Evolutionary conservation across 2,329 filamentous ascomycete species (phyloP).

Genomic region (Ophiostoma himal-ulmi): DNA sequence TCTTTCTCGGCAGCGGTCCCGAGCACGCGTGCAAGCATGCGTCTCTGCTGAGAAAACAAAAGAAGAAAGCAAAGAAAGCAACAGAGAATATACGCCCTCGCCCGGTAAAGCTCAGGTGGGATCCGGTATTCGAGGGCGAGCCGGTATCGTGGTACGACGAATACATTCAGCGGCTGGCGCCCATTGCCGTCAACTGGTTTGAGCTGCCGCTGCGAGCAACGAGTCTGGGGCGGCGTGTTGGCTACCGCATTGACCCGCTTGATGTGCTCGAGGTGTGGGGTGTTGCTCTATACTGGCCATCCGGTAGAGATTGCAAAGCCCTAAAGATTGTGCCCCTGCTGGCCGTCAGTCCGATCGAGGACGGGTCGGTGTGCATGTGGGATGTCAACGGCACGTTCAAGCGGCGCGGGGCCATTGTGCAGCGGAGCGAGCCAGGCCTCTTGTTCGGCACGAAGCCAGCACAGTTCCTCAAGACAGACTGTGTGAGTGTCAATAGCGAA

Average conservation of each 20-base stretch:
- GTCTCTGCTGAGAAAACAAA: conserved; percentile 33
- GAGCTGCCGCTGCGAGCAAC: conserved; percentile 50
- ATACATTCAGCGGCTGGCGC: conserved; percentile 75
- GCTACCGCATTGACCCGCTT: conserved; percentile 26
- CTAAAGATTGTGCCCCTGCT: conserved; percentile 33
- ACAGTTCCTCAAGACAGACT: conserved; percentile 52
- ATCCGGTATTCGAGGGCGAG: conserved; percentile 68
- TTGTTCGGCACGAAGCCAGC: conserved; percentile 50
- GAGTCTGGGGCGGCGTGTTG: conserved; percentile 30
- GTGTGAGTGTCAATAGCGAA: conserved; percentile 69
- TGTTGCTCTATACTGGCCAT: conserved; percentile 59
- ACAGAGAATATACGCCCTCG: background rate
- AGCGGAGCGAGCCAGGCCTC: conserved; percentile 59
- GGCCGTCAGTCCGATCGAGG: conserved; percentile 72
- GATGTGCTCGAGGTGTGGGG: conserved; percentile 64
- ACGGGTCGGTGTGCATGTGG: conserved; percentile 85
- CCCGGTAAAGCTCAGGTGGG: conserved; percentile 49
- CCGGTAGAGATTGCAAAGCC: conserved; percentile 33
- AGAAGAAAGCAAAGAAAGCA: background rate
- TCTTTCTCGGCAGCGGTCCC: conserved; percentile 66
- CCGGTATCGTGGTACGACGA: conserved; percentile 79
- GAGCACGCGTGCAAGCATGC: conserved; percentile 2
- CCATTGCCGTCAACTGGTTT: conserved; percentile 71
- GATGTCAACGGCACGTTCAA: conserved; percentile 57
- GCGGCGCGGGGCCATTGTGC: conserved; percentile 57